Evolutionary conservation across 2,329 filamentous ascomycete genomes (phyloP).

Genomic region (Nectriaceae sp.): DNA sequence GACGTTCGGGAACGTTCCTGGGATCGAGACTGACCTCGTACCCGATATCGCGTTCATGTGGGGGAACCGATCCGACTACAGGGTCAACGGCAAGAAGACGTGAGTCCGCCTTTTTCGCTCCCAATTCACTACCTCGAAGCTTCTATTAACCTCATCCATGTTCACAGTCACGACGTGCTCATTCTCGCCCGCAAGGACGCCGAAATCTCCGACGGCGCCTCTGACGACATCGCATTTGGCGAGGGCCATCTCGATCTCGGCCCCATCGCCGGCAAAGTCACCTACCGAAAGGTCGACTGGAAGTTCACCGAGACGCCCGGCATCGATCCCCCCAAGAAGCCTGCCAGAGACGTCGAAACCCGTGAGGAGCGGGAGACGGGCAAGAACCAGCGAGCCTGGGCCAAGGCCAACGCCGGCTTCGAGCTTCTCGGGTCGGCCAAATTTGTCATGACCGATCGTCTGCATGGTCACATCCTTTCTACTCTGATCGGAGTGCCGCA

Average conservation of each 20-base stretch:
- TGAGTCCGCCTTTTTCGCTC: constrained; percentile 15
- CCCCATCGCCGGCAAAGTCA: constrained; percentile 24
- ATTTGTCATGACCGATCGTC: constrained; percentile 29
- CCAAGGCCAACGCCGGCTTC: constrained; percentile 28
- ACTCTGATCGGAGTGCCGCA: constrained; percentile 29
- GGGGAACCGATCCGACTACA: constrained; percentile 28
- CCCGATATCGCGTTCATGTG: constrained; percentile 31
- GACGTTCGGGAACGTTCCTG: constrained; percentile 17
- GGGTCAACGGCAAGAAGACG: constrained; percentile 28
- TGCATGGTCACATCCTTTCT: constrained; percentile 28
- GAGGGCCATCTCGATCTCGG: constrained; percentile 25
- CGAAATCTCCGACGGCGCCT: constrained; percentile 25
- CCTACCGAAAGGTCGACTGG: constrained; percentile 30
- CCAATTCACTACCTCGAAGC: background rate
- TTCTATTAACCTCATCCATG: background rate
- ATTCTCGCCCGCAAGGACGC: constrained; percentile 28
- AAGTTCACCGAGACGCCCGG: constrained; percentile 27
- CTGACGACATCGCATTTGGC: constrained; percentile 21
- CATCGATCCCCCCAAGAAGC: constrained; percentile 17
- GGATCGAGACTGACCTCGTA: constrained; percentile 26
- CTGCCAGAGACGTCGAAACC: background rate
- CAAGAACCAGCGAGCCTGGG: constrained; percentile 30
- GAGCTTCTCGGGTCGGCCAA: constrained; percentile 26
- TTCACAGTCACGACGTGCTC: constrained; percentile 24
- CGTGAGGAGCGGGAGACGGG: constrained; percentile 13